Evolutionary conservation across 1,284 basidiomycete species (phyloP).

Genomic region (Tylopilus microsporus): DNA sequence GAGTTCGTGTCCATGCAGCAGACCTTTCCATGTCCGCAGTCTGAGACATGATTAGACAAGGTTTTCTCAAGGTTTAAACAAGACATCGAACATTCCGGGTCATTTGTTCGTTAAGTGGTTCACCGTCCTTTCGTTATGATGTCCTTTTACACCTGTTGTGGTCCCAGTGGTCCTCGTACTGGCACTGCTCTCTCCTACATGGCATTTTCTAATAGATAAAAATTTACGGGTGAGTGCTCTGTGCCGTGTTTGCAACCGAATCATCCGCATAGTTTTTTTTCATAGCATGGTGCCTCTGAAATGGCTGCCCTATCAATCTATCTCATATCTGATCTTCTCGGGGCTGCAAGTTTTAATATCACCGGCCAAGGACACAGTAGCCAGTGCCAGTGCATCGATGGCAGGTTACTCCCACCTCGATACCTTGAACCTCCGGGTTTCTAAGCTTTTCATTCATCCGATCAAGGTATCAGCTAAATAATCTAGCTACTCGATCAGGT

Average conservation of each 20-base stretch:
- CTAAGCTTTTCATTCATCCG: constrained; percentile 61
- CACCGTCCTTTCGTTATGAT: neutral
- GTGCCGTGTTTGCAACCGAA: neutral
- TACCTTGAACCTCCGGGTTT: constrained; percentile 43
- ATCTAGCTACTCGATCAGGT: constrained; percentile 4
- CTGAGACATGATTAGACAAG: too few relatives aligned
- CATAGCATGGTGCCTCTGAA: neutral
- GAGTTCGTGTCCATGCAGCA: constrained; percentile 86
- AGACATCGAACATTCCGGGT: too few relatives aligned
- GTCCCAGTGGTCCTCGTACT: constrained; percentile 13
- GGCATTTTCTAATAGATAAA: constrained; percentile 7
- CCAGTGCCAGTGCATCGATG: neutral
- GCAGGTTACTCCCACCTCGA: constrained; percentile 23
- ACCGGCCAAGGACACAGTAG: neutral
- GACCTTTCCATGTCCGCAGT: neutral
- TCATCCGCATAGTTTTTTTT: neutral
- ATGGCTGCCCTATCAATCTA: neutral
- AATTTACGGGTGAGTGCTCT: constrained; percentile 11
- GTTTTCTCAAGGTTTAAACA: neutral
- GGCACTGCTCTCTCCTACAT: constrained; percentile 17
- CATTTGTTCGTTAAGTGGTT: neutral
- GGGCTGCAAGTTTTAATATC: neutral
- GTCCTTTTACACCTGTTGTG: neutral
- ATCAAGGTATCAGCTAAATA: constrained; percentile 48
- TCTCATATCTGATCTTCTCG: constrained; percentile 18